These are phyloP conservation scores for Saitozyma sp. DNA, from an alignment of 768 basidiomycete genomes.

Conservation along the genomic window DNA sequence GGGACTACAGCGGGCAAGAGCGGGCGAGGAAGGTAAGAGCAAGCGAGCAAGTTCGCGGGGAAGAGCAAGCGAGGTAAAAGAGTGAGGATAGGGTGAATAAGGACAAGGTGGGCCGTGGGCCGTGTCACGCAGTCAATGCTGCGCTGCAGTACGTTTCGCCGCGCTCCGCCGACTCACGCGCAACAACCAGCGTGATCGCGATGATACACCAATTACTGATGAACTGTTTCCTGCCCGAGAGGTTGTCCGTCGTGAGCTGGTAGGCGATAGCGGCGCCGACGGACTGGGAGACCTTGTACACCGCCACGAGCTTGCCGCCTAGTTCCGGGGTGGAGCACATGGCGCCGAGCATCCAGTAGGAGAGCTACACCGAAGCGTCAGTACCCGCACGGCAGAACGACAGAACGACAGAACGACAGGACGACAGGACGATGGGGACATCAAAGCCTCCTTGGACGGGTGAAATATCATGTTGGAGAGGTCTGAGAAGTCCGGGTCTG, in stretches of 20 bases:
- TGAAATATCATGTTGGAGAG: constrained; percentile 5
- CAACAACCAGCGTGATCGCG: not conserved
- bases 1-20: too few species aligned
- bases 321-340: constrained; percentile 11
- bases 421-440: not conserved
- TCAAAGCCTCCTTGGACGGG: not conserved
- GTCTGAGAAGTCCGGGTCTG: not conserved
- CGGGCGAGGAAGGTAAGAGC: too few species aligned
- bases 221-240: constrained; percentile 6
- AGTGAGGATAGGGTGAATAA: not conserved
- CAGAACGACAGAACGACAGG: not conserved
- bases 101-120: too few species aligned
- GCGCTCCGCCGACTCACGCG: not conserved
- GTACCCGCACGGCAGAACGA: not conserved
- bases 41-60: too few species aligned
- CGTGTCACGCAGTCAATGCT: not conserved
- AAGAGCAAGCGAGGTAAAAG: not conserved
- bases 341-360: constrained; percentile 7
- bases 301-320: constrained; percentile 5
- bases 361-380: not conserved
- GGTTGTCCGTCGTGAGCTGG: constrained; percentile 7
- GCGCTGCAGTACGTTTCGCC: not conserved
- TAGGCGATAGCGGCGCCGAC: constrained; percentile 8
- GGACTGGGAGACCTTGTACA: constrained; percentile 10
- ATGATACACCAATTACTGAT: constrained; percentile 8